Percentiles rank a stretch among this genome's conserved stretches.
Conservation (phyloP, 805 yeast genomes). For the Yamadazyma takamatsuzukensis region DNA sequence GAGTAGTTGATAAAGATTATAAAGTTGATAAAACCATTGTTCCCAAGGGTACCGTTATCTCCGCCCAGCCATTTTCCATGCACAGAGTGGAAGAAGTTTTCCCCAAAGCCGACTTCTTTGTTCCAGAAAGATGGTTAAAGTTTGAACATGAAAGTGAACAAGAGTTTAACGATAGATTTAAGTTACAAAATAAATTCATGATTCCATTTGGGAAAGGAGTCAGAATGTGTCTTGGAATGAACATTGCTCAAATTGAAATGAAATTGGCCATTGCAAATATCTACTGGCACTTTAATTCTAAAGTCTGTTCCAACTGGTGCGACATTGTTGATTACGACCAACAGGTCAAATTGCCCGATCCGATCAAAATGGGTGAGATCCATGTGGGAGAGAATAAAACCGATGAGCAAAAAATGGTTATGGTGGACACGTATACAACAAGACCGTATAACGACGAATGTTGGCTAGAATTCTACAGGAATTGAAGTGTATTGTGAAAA, state of each 20-base stretch:
- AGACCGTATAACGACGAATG: constrained; percentile 52
- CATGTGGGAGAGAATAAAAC: constrained; percentile 18
- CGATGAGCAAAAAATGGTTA: constrained; percentile 49
- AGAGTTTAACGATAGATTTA: constrained; percentile 33
- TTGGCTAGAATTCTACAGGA: constrained; percentile 39
- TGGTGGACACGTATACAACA: constrained; percentile 55
- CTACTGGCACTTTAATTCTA: constrained; percentile 45
- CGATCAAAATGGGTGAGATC: constrained; percentile 16
- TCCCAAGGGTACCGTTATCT: constrained; percentile 54
- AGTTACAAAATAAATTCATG: constrained; percentile 48
- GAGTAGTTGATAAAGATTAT: constrained; percentile 38
- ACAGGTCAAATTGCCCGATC: constrained; percentile 9
- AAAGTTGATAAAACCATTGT: constrained; percentile 21
- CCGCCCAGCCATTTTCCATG: constrained; percentile 64
- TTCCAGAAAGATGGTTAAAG: constrained; percentile 64
- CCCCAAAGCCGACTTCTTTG: constrained; percentile 47
- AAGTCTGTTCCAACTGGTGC: constrained; percentile 45
- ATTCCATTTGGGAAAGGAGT: constrained; percentile 73
- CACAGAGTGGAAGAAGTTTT: constrained; percentile 52
- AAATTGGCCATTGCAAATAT: constrained; percentile 53
- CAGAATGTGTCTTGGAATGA: constrained; percentile 72
- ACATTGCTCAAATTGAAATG: constrained; percentile 64
- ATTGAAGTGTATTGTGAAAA: constrained; percentile 1
- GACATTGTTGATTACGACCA: constrained; percentile 16
- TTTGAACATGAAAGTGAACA: constrained; percentile 27